phyloP scores from a whole-genome alignment of 2,329 filamentous ascomycete genomes.

The Colletotrichum sp. region DNA sequence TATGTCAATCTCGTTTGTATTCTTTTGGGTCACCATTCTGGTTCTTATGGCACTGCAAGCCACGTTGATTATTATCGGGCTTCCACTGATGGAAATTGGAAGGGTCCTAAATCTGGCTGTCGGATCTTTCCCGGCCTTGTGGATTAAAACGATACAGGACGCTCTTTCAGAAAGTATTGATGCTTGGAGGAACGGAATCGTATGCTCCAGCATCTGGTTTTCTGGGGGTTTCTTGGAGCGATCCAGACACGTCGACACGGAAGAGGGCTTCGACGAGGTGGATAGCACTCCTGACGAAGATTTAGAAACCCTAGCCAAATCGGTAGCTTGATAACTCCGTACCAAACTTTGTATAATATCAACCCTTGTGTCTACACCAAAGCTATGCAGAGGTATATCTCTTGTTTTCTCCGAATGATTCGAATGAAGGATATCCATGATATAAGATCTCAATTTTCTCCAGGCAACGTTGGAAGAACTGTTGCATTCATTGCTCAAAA shows the following conservation, averaged over 20 bases:
- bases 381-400: fast-evolving
- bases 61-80: not conserved
- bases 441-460: not conserved
- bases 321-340: not conserved
- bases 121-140: not conserved
- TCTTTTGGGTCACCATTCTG: not conserved
- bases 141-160: not conserved
- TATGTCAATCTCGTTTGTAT: not conserved
- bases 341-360: not conserved
- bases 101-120: not conserved
- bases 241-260: not conserved
- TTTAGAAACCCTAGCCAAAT: not conserved
- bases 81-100: not conserved
- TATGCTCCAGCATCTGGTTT: not conserved
- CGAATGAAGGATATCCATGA: fast-evolving
- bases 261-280: not conserved
- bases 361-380: not conserved
- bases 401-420: not conserved
- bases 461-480: not conserved
- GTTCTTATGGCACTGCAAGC: not conserved
- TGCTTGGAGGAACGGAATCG: not conserved
- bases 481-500: fast-evolving
- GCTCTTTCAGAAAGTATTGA: not conserved
- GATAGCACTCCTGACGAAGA: not conserved
- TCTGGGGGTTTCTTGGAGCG: not conserved